phyloP scores from a whole-genome alignment of 2,329 filamentous ascomycete species.

The Cladosporium austrohemisphaericum region DNA sequence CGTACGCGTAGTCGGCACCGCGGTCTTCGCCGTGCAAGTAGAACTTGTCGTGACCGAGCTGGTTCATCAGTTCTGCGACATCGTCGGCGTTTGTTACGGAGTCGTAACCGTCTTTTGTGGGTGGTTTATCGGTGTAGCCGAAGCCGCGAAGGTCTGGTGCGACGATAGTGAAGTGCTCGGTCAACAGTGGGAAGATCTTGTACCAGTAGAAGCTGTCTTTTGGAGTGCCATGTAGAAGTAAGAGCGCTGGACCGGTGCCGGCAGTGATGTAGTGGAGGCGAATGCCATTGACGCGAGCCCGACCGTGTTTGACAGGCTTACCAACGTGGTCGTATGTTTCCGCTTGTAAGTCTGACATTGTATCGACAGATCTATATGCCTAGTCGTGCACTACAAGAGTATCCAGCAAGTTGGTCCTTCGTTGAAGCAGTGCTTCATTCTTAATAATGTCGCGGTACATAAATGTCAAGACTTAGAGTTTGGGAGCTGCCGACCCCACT shows the following conservation, averaged over 20 bases:
- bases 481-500: constrained; percentile 10
- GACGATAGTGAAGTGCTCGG: constrained; percentile 35
- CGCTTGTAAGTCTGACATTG: constrained; percentile 18
- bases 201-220: constrained; percentile 39
- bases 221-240: constrained; percentile 33
- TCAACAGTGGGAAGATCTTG: constrained; percentile 34
- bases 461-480: constrained; percentile 1
- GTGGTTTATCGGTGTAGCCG: constrained; percentile 40
- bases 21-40: constrained; percentile 36
- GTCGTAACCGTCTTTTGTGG: constrained; percentile 37
- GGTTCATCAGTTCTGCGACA: constrained; percentile 35
- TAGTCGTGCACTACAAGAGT: not conserved
- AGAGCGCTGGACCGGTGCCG: constrained; percentile 27
- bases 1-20: constrained; percentile 36
- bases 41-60: constrained; percentile 33
- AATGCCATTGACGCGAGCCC: constrained; percentile 32
- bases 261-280: constrained; percentile 34
- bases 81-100: constrained; percentile 35
- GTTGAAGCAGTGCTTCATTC: too few species aligned
- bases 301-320: constrained; percentile 28
- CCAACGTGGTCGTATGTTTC: constrained; percentile 32
- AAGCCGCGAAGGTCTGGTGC: constrained; percentile 38
- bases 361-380: not conserved
- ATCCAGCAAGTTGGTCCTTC: not conserved
- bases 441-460: not conserved